A percentile compares a stretch with the other conserved stretches of the same genome.
Conservation (phyloP, 2,329 filamentous ascomycete species). For the Neofusicoccum sp. region DNA sequence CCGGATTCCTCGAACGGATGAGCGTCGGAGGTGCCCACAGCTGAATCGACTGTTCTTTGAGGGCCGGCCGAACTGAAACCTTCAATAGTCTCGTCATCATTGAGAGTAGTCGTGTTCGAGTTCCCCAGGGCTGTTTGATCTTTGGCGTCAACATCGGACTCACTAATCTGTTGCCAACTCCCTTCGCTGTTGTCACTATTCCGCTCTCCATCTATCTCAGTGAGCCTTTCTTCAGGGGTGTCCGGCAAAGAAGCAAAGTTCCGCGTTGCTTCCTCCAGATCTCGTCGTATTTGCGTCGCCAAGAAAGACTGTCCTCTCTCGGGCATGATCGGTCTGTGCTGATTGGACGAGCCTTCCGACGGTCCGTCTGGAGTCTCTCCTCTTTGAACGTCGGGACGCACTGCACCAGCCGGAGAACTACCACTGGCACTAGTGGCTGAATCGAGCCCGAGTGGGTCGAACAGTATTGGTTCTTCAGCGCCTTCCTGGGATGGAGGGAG, state of each 20-base stretch:
- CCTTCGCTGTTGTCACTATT: constrained; percentile 38
- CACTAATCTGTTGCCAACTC: constrained; percentile 41
- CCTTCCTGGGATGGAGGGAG: not conserved
- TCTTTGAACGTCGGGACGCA: not conserved
- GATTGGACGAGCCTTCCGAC: not conserved
- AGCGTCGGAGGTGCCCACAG: no score
- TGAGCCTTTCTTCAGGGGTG: not conserved
- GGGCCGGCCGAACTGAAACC: not conserved
- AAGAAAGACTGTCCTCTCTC: constrained; percentile 44
- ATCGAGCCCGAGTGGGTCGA: not conserved
- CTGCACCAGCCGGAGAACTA: not conserved
- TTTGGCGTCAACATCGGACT: constrained; percentile 22
- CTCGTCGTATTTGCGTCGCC: constrained; percentile 48
- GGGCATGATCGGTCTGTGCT: constrained; percentile 47
- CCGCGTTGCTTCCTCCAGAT: constrained; percentile 42
- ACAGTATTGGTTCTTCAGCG: not conserved
- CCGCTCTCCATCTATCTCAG: constrained; percentile 28
- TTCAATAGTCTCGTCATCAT: not conserved
- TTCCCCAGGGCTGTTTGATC: not conserved
- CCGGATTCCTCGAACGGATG: no score
- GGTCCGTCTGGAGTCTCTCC: not conserved
- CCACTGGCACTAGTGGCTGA: not conserved
- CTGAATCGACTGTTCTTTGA: not conserved
- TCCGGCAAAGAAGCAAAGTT: constrained; percentile 1
- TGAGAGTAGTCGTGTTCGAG: not conserved